Conservation (phyloP, 2,329 filamentous ascomycete species). For the Aspergillus sp. region DNA sequence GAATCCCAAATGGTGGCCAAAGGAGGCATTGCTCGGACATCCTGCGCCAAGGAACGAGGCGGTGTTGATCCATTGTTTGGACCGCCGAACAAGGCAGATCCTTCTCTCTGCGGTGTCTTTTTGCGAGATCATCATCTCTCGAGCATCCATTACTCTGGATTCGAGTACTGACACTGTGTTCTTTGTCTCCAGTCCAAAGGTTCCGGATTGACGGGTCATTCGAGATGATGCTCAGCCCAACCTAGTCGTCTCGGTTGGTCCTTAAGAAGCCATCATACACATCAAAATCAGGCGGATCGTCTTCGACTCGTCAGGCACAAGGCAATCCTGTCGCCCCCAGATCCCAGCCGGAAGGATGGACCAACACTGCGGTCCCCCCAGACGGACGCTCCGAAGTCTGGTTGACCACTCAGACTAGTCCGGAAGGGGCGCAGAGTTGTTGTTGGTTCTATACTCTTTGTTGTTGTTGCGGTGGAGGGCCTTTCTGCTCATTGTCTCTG, state of each 20-base stretch:
- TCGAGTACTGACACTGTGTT: no score
- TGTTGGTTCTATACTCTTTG: neutral
- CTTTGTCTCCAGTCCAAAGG: no score
- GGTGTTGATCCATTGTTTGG: slow-evolving; percentile 1
- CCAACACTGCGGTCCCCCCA: neutral
- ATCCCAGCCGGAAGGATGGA: neutral
- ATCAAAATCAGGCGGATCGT: no score
- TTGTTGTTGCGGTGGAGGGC: neutral
- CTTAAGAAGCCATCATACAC: no score
- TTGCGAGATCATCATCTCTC: neutral
- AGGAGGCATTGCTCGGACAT: slow-evolving; percentile 1
- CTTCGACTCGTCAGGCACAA: neutral
- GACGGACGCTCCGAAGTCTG: neutral
- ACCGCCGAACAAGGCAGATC: neutral
- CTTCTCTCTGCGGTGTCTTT: neutral
- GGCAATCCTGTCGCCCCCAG: neutral
- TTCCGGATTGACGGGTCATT: no score
- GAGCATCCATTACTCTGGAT: no score
- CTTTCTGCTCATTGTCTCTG: neutral
- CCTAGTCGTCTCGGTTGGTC: no score
- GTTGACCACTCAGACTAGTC: slow-evolving; percentile 1
- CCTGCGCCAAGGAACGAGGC: slow-evolving; percentile 1
- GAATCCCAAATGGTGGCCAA: neutral
- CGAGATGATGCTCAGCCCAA: no score
- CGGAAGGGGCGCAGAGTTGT: slow-evolving; percentile 1